A percentile compares a stretch with the other conserved stretches of the same genome.
phyloP scores from a whole-genome alignment of 176 grass and related monocot genomes.

The Zoysia pacifica region DNA sequence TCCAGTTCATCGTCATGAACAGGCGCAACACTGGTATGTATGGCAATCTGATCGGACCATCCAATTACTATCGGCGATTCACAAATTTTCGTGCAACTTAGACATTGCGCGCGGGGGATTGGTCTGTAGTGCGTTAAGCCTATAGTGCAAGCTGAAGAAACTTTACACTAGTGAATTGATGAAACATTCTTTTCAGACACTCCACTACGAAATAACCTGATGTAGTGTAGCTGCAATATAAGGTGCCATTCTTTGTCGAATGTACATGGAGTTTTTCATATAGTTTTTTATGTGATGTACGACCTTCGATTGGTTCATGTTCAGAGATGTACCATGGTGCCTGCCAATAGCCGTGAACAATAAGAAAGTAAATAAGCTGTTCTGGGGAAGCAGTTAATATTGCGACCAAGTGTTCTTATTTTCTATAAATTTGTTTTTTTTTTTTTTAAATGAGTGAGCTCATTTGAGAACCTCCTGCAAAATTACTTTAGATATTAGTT shows the following conservation, averaged over 20 bases:
- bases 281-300: neutral
- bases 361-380: neutral
- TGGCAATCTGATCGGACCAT: conserved; percentile 2
- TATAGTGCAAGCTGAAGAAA: neutral
- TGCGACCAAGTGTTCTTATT: too few species aligned
- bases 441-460: neutral
- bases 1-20: conserved; percentile 94
- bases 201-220: neutral
- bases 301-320: neutral
- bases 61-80: neutral
- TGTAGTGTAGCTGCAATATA: neutral
- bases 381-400: neutral
- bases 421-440: neutral
- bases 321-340: too few species aligned
- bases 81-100: neutral
- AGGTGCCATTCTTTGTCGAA: neutral
- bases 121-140: neutral
- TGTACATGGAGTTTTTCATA: neutral
- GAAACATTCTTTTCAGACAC: neutral
- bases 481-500: neutral
- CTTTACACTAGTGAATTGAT: conserved; percentile 5
- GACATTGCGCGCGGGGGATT: neutral
- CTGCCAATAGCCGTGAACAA: neutral
- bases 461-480: neutral
- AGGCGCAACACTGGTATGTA: conserved; percentile 66